Evolutionary conservation across 257 asterid genomes (phyloP).

Genomic region (Ilex aquifolium): DNA sequence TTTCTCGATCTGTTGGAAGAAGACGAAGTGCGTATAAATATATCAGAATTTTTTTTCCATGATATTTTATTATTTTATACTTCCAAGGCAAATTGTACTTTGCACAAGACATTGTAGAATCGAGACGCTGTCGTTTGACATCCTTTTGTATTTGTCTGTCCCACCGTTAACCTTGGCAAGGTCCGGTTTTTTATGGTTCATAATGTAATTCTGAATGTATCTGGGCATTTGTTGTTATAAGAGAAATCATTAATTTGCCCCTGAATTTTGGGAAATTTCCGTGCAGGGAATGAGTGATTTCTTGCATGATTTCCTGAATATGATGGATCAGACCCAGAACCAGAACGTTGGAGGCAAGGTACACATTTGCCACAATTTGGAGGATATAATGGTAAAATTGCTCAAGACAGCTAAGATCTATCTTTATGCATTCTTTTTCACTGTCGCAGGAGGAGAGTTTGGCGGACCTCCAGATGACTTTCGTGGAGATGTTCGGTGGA

Average conservation of each 20-base stretch:
- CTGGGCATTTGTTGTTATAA: no score
- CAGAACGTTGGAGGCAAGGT: conserved; percentile 57
- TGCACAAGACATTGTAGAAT: no score
- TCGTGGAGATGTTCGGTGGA: conserved; percentile 79
- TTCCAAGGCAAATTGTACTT: no score
- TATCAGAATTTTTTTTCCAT: no score
- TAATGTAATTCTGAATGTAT: no score
- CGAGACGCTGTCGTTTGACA: no score
- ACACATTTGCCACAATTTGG: not conserved
- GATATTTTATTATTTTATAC: no score
- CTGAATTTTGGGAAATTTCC: not conserved
- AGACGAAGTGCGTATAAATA: conserved; percentile 56
- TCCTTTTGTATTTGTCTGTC: no score
- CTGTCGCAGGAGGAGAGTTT: conserved; percentile 64
- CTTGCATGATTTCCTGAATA: conserved; percentile 64
- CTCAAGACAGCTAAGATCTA: no score
- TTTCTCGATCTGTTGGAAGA: conserved; percentile 76
- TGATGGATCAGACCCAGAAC: conserved; percentile 42
- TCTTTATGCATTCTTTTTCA: not conserved
- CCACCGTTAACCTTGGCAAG: no score
- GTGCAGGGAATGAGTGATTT: conserved; percentile 89
- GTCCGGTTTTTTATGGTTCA: no score
- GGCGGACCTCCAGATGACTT: conserved; percentile 80
- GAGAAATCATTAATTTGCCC: not conserved
- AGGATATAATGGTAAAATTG: no score